Percentiles rank a stretch among this genome's conserved stretches.
These are phyloP conservation scores for Ammopiptanthus mongolicus DNA, from an alignment of 306 rosid genomes.

Conservation along the genomic window DNA sequence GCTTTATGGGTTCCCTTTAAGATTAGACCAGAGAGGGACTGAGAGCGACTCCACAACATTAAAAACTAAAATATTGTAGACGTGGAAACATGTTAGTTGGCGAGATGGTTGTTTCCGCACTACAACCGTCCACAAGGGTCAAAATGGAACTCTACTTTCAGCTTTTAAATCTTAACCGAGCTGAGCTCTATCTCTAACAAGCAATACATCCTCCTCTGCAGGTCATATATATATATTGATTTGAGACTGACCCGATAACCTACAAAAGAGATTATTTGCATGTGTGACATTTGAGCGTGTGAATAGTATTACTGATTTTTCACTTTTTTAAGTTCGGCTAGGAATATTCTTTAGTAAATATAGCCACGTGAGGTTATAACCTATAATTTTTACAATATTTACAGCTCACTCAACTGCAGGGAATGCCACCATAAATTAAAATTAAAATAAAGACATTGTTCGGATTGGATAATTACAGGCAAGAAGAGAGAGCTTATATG, in stretches of 20 bases:
- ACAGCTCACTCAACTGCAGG: conserved; percentile 15
- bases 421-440: background rate
- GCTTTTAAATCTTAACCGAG: no score
- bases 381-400: background rate
- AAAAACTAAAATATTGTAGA: background rate
- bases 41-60: conserved; percentile 21
- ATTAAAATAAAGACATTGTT: background rate
- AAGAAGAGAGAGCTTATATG: background rate
- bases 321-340: background rate
- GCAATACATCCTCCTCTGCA: background rate
- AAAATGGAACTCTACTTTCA: background rate
- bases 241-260: background rate
- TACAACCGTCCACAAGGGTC: background rate
- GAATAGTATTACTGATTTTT: background rate
- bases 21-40: background rate
- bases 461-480: background rate
- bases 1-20: conserved; percentile 31
- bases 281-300: background rate
- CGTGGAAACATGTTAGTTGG: conserved; percentile 15
- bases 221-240: background rate
- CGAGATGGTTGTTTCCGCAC: background rate
- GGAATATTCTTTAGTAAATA: background rate
- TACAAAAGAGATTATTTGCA: background rate
- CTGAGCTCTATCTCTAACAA: background rate
- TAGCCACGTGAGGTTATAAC: conserved; percentile 3